phyloP scores from a whole-genome alignment of 108 stramenopile species.

The Tribonema minus region DNA sequence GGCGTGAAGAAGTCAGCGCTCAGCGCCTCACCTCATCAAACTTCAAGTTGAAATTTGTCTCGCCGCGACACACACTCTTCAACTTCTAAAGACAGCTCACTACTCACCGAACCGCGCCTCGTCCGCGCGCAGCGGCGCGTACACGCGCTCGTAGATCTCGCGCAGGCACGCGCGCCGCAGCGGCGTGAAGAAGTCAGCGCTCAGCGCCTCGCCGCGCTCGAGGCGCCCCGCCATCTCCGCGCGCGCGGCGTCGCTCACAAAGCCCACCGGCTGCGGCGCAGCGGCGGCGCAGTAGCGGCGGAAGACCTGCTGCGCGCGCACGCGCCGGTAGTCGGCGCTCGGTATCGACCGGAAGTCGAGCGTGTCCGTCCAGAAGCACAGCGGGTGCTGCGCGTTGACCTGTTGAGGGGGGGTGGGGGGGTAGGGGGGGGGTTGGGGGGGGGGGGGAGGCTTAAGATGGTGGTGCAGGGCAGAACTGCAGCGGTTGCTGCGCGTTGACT shows the following conservation, averaged over 20 bases:
- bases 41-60: not conserved
- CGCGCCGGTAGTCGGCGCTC: constrained; percentile 47
- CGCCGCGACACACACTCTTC: not conserved
- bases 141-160: constrained; percentile 36
- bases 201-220: not conserved
- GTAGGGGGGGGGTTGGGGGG: not conserved
- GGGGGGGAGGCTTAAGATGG: not conserved
- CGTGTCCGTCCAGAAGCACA: not conserved
- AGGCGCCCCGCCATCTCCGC: not conserved
- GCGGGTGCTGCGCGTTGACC: not conserved
- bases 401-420: not conserved
- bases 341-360: constrained; percentile 37
- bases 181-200: constrained; percentile 17
- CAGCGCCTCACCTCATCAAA: not conserved
- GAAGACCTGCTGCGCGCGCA: constrained; percentile 46
- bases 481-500: too few relatives aligned
- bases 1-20: constrained; percentile 20
- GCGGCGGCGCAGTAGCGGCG: constrained; percentile 15
- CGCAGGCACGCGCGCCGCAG: constrained; percentile 44
- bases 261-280: constrained; percentile 11
- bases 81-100: too few relatives aligned
- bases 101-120: constrained; percentile 26
- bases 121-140: constrained; percentile 24
- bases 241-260: not conserved
- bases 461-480: not conserved